Conservation (phyloP, 129 eudicot genomes). For the Pseudognaphalium luteoalbum region DNA sequence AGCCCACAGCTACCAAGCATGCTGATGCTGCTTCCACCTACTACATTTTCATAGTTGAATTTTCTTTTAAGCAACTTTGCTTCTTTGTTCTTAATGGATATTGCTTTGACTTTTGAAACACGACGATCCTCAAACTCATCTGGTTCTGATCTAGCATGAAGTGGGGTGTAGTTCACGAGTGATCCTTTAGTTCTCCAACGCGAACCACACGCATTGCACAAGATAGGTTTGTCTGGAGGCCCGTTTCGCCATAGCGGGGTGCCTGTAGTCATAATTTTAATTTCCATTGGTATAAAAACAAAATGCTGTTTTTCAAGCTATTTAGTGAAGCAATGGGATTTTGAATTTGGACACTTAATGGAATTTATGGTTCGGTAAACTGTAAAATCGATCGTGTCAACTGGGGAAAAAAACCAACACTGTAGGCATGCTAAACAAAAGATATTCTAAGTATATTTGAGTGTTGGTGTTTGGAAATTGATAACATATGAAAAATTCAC, state of each 20-base stretch:
- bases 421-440: background rate
- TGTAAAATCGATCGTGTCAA: background rate
- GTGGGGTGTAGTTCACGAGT: conserved; percentile 69
- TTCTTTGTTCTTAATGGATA: conserved; percentile 41
- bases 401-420: background rate
- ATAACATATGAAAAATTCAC: background rate
- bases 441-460: background rate
- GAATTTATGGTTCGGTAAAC: background rate
- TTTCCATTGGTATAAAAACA: background rate
- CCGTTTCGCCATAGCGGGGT: conserved; percentile 96
- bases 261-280: conserved; percentile 37
- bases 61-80: conserved; percentile 57
- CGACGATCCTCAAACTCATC: conserved; percentile 37
- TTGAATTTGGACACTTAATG: background rate
- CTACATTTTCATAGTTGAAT: conserved; percentile 30
- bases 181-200: conserved; percentile 91
- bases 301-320: background rate
- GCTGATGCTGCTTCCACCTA: conserved; percentile 4
- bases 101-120: conserved; percentile 38
- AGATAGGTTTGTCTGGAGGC: conserved; percentile 86
- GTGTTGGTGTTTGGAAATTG: background rate
- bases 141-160: conserved; percentile 69
- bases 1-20: background rate
- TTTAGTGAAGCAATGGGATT: background rate
- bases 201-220: conserved; percentile 88